Evolutionary conservation across 306 rosid genomes (phyloP), one percentile per base, ranked within the genome.

Genomic region (Acmispon strigosus): DNA sequence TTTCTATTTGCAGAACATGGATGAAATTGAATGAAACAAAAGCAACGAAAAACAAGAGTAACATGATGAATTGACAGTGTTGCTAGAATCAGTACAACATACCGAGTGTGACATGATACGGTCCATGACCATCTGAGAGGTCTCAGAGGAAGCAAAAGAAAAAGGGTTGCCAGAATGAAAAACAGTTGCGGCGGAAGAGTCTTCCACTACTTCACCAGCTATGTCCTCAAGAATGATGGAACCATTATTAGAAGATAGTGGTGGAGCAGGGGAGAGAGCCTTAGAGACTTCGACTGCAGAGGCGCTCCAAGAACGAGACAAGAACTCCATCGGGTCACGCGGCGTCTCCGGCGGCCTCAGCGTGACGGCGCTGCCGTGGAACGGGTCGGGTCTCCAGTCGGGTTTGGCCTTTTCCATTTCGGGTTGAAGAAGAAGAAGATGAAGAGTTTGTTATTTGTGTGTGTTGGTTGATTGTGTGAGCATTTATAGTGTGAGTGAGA

Each of bases 41-140:
- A 16, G 6, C 6, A 10, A 52, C 14, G 52, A 22, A 53, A 63
- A 2, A 63, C 8, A 17, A n/a, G 22, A 22, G 27, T 22, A 22
- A 22, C 27, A 22, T 22, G 27, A 22, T 22, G 27, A 22, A 3
- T n/a, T n/a, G n/a, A n/a, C n/a, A 22, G 27, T 22, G 27, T 22
- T 22, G 27, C n/a, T n/a, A n/a, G n/a, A n/a, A 3, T 3, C 27
- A 22, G 27, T 22, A 22, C 1, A 1, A 49, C 37, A 41, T 78
- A 94, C 99, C 83, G 99, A 94, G 74, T 94, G 99, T 1, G 97
- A 89, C 92, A 94, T 86, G 39, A 94, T 94, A 8, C 99, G 89
- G 45, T 94, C 99, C 95, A 94, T 83, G 39, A 94, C 88, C 88
- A 91, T 87, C 83, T 89, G 99, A 6, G 99, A 94, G 2, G 97